These are phyloP conservation scores for Omphalea diandra DNA, from an alignment of 441 rosid genomes.

Conservation along the genomic window DNA sequence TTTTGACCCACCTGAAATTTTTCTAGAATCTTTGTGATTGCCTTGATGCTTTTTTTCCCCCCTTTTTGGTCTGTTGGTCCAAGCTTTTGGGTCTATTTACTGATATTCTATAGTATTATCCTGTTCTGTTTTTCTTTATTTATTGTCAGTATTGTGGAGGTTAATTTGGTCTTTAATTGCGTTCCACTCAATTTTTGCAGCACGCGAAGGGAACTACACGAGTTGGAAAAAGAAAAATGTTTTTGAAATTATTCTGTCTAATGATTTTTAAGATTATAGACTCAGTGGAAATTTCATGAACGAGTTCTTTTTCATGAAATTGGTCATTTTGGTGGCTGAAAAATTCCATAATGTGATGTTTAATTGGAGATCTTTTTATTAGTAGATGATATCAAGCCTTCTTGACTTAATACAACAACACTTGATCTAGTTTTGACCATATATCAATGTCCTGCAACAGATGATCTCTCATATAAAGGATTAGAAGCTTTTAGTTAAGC, in stretches of 20 bases:
- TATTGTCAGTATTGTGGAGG: background rate
- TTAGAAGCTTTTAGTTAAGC: too few species aligned
- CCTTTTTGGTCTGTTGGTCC: background rate
- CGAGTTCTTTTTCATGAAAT: background rate
- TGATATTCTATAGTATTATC: background rate
- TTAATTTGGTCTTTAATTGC: background rate
- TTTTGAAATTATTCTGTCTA: background rate
- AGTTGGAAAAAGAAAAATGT: background rate
- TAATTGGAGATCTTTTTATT: background rate
- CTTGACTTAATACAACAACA: background rate
- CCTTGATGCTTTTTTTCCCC: background rate
- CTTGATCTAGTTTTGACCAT: background rate
- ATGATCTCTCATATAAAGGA: background rate
- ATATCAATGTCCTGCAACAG: background rate
- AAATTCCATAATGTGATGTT: background rate
- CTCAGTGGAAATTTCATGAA: background rate
- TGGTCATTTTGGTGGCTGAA: background rate
- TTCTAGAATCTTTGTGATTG: background rate
- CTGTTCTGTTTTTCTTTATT: background rate
- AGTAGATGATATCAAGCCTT: background rate
- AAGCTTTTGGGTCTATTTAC: background rate
- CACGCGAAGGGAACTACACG: background rate
- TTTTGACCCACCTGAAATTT: background rate
- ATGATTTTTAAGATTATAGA: background rate
- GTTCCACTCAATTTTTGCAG: background rate